Evolutionary conservation across 768 basidiomycete species (phyloP).

Genomic region (Hygrophorus pudorinus): DNA sequence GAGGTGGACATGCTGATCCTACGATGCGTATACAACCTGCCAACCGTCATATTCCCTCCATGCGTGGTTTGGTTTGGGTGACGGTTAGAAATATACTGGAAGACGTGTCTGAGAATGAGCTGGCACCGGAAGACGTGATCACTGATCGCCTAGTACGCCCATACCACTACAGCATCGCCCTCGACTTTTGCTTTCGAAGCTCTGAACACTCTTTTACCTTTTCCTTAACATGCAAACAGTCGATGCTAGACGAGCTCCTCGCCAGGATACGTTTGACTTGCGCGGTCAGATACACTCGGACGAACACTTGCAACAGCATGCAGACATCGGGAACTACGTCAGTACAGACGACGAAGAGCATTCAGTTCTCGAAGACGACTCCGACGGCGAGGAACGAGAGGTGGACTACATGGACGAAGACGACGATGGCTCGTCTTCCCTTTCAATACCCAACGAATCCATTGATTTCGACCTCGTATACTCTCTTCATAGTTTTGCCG

Average conservation of each 20-base stretch:
- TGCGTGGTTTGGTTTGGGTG: too few species aligned
- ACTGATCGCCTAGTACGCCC: too few species aligned
- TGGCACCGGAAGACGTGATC: too few species aligned
- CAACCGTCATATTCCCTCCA: too few species aligned
- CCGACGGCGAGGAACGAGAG: slow-evolving; percentile 62
- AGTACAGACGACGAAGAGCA: slow-evolving; percentile 61
- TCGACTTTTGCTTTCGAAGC: neutral
- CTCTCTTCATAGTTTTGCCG: slow-evolving; percentile 92
- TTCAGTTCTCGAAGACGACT: slow-evolving; percentile 80
- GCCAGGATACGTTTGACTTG: slow-evolving; percentile 63
- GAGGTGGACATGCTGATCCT: too few species aligned
- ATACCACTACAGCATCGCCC: too few species aligned
- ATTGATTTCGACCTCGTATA: slow-evolving; percentile 93
- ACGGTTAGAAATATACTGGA: too few species aligned
- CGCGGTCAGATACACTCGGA: slow-evolving; percentile 51
- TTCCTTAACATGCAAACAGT: slow-evolving; percentile 12
- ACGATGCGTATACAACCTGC: too few species aligned
- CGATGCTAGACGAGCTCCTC: slow-evolving; percentile 22
- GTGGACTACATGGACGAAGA: slow-evolving; percentile 58
- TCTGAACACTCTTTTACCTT: neutral
- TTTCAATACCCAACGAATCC: slow-evolving; percentile 83
- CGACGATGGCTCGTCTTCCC: slow-evolving; percentile 69
- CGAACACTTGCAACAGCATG: slow-evolving; percentile 34
- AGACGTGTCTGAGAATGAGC: too few species aligned
- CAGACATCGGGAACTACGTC: slow-evolving; percentile 28